Base-by-base conservation (phyloP, 805 yeast genomes). In the Candida maesae region DNA sequence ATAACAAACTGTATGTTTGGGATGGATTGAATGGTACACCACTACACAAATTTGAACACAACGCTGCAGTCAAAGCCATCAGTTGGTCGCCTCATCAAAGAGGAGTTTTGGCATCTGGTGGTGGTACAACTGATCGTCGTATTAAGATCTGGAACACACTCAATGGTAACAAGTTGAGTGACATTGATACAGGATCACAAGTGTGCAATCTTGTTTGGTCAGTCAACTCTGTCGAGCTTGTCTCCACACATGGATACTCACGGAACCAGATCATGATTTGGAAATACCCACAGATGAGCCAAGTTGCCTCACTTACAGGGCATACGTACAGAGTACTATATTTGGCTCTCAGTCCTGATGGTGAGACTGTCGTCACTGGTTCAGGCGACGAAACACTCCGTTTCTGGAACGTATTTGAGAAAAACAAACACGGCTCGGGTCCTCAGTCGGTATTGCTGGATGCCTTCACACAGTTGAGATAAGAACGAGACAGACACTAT, bases 31-130 rank as follows among this genome's bases (percentile, higher is more conserved):
- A 79, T 33, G 74, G 74, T 39, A 65, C 63, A 6, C 97, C 99
- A 2, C 60, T 87, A 21, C 76, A 81, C 56, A 81, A 72, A 44
- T 84, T 89, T 53, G 96, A 88, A 48, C 98, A 93, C 60, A 78
- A 76, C 14, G 97, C 98, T 1, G 99, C 99, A 0, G 95, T 93
- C 3, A 93, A 93, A 64, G 99, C 98, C 0, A 74, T 93, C 39
- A 86, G 95, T 2, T 93, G 99, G 99, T 85, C 95, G 1, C 98
- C 99, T 3, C 98, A 93, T 59, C 96, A 88, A 59, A 70, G 97
- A 41, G 97, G 98, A 1, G 73, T 90, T 3, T 63, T 93, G 41
- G 98, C 98, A 1, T 78, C 93, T 2, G 99, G 99, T 13, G 99
- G 99, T 15, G 99, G 99, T 27, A 89, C 98, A 1, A 90, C 95